A percentile compares a stretch with the other conserved stretches of the same genome.
Conservation (phyloP, 108 stramenopile genomes). For the Cyclotella atomus region DNA sequence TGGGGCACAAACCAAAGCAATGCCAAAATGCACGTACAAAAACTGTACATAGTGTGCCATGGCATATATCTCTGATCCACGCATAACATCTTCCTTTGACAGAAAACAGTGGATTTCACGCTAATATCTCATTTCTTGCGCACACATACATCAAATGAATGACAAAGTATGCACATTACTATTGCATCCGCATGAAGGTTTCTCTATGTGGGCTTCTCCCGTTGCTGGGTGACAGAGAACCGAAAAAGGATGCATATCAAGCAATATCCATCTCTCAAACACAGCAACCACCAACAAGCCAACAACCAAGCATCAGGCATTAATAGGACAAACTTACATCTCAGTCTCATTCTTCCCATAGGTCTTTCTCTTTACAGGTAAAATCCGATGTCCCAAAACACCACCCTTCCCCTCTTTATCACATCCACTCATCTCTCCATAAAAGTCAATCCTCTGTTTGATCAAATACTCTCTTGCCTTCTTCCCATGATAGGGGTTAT, state of each 20-base stretch:
- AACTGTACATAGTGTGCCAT: constrained; percentile 28
- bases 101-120: constrained; percentile 15
- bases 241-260: constrained; percentile 23
- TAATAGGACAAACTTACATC: constrained; percentile 35
- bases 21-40: constrained; percentile 18
- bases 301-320: neutral
- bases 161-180: neutral
- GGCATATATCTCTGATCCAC: constrained; percentile 7
- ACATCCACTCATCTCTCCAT: constrained; percentile 29
- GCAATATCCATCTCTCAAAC: neutral
- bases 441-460: constrained; percentile 53
- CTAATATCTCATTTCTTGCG: constrained; percentile 35
- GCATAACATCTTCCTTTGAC: constrained; percentile 3
- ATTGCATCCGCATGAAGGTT: constrained; percentile 35
- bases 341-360: constrained; percentile 52
- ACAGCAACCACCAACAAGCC: neutral
- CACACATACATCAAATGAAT: neutral
- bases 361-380: constrained; percentile 48
- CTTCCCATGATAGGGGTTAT: constrained; percentile 56
- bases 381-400: constrained; percentile 49
- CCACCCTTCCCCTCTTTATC: constrained; percentile 11
- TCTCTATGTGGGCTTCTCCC: neutral
- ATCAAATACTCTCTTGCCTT: constrained; percentile 50
- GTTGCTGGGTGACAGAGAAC: constrained; percentile 2
- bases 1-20: constrained; percentile 14